Percentiles rank a stretch among this genome's conserved stretches.
Conservation (phyloP, 1,284 basidiomycete species). For the Fomitopsis palustris region DNA sequence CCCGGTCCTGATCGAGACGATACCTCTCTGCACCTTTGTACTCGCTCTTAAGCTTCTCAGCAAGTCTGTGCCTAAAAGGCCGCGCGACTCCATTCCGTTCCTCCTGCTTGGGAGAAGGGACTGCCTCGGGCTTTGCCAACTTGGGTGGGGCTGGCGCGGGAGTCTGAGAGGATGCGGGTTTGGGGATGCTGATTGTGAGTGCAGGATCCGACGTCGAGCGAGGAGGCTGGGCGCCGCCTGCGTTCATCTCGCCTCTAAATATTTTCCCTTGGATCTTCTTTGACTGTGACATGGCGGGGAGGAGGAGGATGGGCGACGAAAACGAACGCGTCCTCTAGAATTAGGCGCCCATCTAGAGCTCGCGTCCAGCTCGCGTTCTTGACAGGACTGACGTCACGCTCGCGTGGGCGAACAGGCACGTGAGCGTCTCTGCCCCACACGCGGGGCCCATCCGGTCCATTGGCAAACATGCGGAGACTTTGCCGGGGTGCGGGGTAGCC, state of each 20-base stretch:
- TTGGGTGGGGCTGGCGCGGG: slow-evolving; percentile 32
- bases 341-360: slow-evolving; percentile 9
- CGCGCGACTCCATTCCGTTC: slow-evolving; percentile 21
- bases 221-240: slow-evolving; percentile 18
- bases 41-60: slow-evolving; percentile 50
- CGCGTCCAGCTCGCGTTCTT: slow-evolving; percentile 11
- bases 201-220: slow-evolving; percentile 36
- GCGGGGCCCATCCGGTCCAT: not conserved
- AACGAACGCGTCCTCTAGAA: slow-evolving; percentile 2
- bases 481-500: not conserved
- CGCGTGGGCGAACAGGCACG: not conserved
- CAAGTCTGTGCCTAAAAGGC: slow-evolving; percentile 57
- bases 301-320: slow-evolving; percentile 22
- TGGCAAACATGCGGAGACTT: not conserved
- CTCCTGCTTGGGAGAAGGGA: slow-evolving; percentile 21
- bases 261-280: slow-evolving; percentile 76
- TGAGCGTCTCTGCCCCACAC: not conserved
- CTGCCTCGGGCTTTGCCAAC: slow-evolving; percentile 35
- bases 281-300: slow-evolving; percentile 36
- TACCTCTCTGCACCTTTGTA: slow-evolving; percentile 68
- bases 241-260: slow-evolving; percentile 48
- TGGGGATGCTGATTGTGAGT: slow-evolving; percentile 82
- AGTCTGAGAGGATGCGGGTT: slow-evolving; percentile 25
- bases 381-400: slow-evolving; percentile 12
- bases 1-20: slow-evolving; percentile 69